A percentile compares a stretch with the other conserved stretches of the same genome.
Evolutionary conservation across 208 protist species (phyloP).

Genomic region (Leishmania turanica): DNA sequence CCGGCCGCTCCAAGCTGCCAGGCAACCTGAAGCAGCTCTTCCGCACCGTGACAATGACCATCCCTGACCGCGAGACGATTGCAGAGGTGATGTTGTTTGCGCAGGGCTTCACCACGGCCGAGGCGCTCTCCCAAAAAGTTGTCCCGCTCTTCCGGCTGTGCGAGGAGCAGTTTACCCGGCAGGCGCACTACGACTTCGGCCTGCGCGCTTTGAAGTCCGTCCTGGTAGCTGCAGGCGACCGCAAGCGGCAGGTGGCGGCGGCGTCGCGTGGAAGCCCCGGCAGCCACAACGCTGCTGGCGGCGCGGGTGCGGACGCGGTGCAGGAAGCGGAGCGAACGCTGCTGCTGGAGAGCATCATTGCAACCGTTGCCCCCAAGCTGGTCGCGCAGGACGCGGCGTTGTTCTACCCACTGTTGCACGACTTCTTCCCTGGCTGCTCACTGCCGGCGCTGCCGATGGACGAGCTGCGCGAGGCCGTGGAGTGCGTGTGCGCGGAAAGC

Average conservation of each 20-base stretch:
- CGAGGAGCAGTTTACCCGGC: conserved; percentile 97
- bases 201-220: conserved; percentile 99
- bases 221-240: conserved; percentile 96
- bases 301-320: not conserved
- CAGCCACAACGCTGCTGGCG: not conserved
- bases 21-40: conserved; percentile 99
- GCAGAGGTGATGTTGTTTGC: conserved; percentile 99
- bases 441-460: conserved; percentile 51
- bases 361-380: conserved; percentile 98
- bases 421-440: conserved; percentile 96
- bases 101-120: conserved; percentile 98
- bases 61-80: conserved; percentile 99
- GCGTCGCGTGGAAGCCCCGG: not conserved
- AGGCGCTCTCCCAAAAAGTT: conserved; percentile 97
- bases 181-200: conserved; percentile 99
- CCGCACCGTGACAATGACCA: conserved; percentile 98
- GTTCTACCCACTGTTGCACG: conserved; percentile 94
- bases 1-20: conserved; percentile 98
- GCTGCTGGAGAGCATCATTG: conserved; percentile 94
- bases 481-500: conserved; percentile 77
- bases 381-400: conserved; percentile 96
- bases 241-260: conserved; percentile 83
- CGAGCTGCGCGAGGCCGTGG: conserved; percentile 73
- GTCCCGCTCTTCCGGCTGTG: conserved; percentile 99
- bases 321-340: conserved; percentile 84